Percentiles rank a stretch among this genome's conserved stretches.
Conservation (phyloP, 1,284 basidiomycete species). For the Puccinia polysora region DNA sequence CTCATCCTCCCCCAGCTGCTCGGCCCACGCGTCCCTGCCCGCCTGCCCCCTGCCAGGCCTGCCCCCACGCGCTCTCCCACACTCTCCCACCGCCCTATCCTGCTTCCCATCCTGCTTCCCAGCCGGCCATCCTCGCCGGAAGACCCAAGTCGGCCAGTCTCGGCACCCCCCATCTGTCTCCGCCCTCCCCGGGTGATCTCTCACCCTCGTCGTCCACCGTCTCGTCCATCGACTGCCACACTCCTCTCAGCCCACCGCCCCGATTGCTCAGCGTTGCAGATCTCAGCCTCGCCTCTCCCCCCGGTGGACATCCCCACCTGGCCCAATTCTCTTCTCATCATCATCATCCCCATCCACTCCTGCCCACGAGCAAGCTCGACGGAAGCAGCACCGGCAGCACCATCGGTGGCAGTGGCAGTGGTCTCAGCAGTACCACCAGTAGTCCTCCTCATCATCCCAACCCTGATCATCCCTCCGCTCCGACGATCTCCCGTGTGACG, state of each 20-base stretch:
- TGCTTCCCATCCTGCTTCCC: background rate
- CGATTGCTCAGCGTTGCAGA: constrained; percentile 17
- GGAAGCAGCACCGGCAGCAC: too few relatives aligned
- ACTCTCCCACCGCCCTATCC: background rate
- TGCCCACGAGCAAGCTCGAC: too few relatives aligned
- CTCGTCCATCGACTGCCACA: constrained; percentile 21
- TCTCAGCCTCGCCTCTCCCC: constrained; percentile 6
- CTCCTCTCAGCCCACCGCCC: constrained; percentile 27
- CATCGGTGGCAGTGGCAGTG: too few relatives aligned
- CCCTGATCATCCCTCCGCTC: too few relatives aligned
- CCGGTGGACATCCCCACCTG: too few relatives aligned
- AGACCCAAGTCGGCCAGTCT: constrained; percentile 12
- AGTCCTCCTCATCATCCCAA: background rate
- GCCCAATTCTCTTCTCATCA: too few relatives aligned
- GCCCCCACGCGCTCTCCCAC: background rate
- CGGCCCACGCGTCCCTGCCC: too few relatives aligned
- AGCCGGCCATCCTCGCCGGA: background rate
- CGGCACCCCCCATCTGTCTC: constrained; percentile 19
- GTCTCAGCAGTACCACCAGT: too few relatives aligned
- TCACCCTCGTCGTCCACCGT: constrained; percentile 26
- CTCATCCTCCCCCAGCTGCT: too few relatives aligned
- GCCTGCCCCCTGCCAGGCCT: background rate
- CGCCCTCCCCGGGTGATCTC: constrained; percentile 33
- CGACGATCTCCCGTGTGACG: too few relatives aligned
- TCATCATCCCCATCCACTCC: background rate